Evolutionary conservation across 768 basidiomycete species (phyloP).

Genomic region (Psilocybe tampanensis): DNA sequence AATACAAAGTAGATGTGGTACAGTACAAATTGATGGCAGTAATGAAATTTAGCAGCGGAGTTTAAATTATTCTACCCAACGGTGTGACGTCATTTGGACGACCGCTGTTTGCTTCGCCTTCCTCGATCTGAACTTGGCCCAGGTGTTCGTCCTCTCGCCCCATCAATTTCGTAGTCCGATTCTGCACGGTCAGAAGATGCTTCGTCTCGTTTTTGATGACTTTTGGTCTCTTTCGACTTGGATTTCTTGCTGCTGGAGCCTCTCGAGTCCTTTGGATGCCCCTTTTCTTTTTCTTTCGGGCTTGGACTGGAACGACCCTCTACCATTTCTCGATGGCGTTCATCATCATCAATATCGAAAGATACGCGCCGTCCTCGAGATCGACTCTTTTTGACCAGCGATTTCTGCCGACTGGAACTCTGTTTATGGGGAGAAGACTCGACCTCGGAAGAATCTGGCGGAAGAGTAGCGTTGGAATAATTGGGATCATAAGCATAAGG

Average conservation of each 20-base stretch:
- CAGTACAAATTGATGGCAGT: not conserved
- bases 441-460: slow-evolving; percentile 53
- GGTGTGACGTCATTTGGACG: not conserved
- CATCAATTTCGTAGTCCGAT: not conserved
- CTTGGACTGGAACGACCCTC: slow-evolving; percentile 11
- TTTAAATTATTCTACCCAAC: not conserved
- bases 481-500: slow-evolving; percentile 45
- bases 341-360: slow-evolving; percentile 45
- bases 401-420: slow-evolving; percentile 30
- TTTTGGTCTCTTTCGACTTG: slow-evolving; percentile 1
- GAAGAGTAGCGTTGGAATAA: slow-evolving; percentile 48
- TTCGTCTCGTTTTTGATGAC: not conserved
- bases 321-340: slow-evolving; percentile 16
- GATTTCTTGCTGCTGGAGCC: not conserved
- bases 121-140: slow-evolving; percentile 20
- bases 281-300: not conserved
- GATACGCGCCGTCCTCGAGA: slow-evolving; percentile 61
- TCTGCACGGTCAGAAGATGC: slow-evolving; percentile 2
- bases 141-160: slow-evolving; percentile 31
- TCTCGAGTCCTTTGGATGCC: not conserved
- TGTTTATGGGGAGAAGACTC: slow-evolving; percentile 39
- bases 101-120: not conserved
- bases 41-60: slow-evolving; percentile 1
- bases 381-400: slow-evolving; percentile 48
- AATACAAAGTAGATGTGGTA: not conserved